Percentiles rank a stretch among this genome's conserved stretches.
phyloP scores from a whole-genome alignment of 2,329 filamentous ascomycete genomes.

The Diplodia scrobiculata region DNA sequence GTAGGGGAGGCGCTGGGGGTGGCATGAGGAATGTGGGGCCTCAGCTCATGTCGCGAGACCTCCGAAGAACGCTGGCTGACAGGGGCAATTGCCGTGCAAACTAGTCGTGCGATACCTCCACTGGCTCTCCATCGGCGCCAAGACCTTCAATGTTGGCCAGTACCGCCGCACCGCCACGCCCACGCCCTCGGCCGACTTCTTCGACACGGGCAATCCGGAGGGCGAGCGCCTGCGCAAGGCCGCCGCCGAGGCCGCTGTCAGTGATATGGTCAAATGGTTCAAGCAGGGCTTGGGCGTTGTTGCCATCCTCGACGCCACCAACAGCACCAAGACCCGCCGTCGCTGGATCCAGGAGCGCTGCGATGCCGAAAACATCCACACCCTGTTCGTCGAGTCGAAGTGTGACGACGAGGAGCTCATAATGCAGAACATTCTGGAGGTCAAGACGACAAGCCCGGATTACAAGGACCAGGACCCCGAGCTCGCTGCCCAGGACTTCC shows the following conservation, averaged over 20 bases:
- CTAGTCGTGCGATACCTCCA: slow-evolving; percentile 73
- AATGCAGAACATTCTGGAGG: slow-evolving; percentile 96
- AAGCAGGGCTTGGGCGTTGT: slow-evolving; percentile 73
- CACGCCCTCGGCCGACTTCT: slow-evolving; percentile 90
- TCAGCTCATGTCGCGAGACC: slow-evolving; percentile 18
- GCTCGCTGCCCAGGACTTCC: slow-evolving; percentile 84
- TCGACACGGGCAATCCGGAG: slow-evolving; percentile 85
- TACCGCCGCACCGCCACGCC: slow-evolving; percentile 90
- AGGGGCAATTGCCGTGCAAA: slow-evolving; percentile 6
- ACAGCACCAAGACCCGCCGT: slow-evolving; percentile 86
- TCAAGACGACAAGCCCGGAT: slow-evolving; percentile 95
- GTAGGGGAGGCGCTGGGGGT: slow-evolving; percentile 24
- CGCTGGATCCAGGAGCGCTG: slow-evolving; percentile 89
- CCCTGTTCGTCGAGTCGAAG: slow-evolving; percentile 93
- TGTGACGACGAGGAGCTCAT: slow-evolving; percentile 95
- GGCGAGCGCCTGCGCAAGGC: slow-evolving; percentile 85
- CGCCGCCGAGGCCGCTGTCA: slow-evolving; percentile 86
- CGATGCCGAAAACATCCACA: slow-evolving; percentile 74
- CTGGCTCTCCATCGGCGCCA: slow-evolving; percentile 92
- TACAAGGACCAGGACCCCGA: slow-evolving; percentile 95
- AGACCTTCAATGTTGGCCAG: slow-evolving; percentile 96
- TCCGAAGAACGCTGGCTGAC: neutral
- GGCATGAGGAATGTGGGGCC: slow-evolving; percentile 27
- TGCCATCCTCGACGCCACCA: slow-evolving; percentile 93
- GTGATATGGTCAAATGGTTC: slow-evolving; percentile 96